Percentiles rank a stretch among this genome's conserved stretches.
These are phyloP conservation scores for Lachancea waltii DNA, from an alignment of 805 yeast species.

Conservation along the genomic window DNA sequence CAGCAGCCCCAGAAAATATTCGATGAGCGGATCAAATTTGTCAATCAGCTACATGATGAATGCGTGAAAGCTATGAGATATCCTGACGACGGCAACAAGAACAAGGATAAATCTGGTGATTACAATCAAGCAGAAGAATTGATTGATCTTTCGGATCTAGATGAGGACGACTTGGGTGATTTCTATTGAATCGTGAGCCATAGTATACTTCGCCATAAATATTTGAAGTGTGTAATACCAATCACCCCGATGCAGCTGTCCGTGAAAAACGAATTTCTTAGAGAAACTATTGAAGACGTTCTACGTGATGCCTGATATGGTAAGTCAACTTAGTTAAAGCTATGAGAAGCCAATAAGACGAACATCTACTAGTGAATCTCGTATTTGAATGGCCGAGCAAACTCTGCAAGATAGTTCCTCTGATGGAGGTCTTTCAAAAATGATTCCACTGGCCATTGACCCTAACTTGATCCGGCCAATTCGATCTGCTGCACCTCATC, in stretches of 20 bases:
- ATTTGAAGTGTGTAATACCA: background rate
- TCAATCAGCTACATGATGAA: slow-evolving; percentile 84
- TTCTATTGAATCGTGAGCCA: slow-evolving; percentile 1
- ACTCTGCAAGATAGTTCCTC: background rate
- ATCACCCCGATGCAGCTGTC: too few species aligned
- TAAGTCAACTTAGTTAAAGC: too few species aligned
- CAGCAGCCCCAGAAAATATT: slow-evolving; percentile 78
- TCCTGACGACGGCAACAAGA: slow-evolving; percentile 41
- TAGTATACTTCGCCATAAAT: too few species aligned
- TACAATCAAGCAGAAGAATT: slow-evolving; percentile 26
- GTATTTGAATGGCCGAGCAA: background rate
- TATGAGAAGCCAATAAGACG: too few species aligned
- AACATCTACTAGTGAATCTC: too few species aligned
- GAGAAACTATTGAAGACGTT: too few species aligned
- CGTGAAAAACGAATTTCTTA: too few species aligned
- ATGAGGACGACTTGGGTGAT: slow-evolving; percentile 15
- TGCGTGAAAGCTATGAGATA: slow-evolving; percentile 93
- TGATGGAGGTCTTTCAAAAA: slow-evolving; percentile 10
- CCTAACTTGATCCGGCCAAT: slow-evolving; percentile 27
- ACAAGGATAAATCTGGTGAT: slow-evolving; percentile 16
- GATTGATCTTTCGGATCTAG: slow-evolving; percentile 32
- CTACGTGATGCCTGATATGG: too few species aligned
- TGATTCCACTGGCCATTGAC: slow-evolving; percentile 30
- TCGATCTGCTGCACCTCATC: slow-evolving; percentile 2
- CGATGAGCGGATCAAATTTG: slow-evolving; percentile 90